These are phyloP conservation scores for Cadophora malorum DNA, from an alignment of 2,329 filamentous ascomycete genomes.

Conservation along the genomic window DNA sequence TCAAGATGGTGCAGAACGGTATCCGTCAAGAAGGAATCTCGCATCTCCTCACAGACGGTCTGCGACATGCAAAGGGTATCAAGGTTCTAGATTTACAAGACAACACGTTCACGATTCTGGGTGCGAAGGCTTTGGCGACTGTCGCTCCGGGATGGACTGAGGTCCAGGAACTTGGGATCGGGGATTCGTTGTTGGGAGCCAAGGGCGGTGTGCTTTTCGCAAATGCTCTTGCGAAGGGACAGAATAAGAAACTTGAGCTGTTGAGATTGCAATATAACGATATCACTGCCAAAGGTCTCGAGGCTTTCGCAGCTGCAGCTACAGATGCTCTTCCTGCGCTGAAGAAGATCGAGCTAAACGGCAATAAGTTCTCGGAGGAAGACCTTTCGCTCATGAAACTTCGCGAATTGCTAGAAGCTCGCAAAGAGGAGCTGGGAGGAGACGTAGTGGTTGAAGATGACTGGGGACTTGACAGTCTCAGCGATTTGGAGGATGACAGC, in stretches of 20 bases:
- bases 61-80: constrained; percentile 72
- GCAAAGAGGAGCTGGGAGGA: constrained; percentile 76
- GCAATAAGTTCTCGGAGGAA: constrained; percentile 92
- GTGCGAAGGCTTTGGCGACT: constrained; percentile 77
- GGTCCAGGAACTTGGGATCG: constrained; percentile 83
- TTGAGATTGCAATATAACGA: constrained; percentile 94
- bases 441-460: constrained; percentile 75
- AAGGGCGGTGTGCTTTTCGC: constrained; percentile 79
- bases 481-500: constrained; percentile 78
- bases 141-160: constrained; percentile 77
- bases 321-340: constrained; percentile 74
- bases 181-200: constrained; percentile 83
- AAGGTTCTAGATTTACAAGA: constrained; percentile 90
- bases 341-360: constrained; percentile 90
- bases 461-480: constrained; percentile 86
- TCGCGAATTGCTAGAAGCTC: constrained; percentile 73
- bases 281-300: constrained; percentile 78
- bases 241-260: constrained; percentile 80
- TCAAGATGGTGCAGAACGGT: constrained; percentile 99
- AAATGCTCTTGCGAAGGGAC: constrained; percentile 73
- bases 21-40: constrained; percentile 94
- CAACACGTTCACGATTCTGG: constrained; percentile 90
- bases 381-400: constrained; percentile 74
- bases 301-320: constrained; percentile 72
- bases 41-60: constrained; percentile 77